These are phyloP conservation scores for Fusarium pseudoanthophilum DNA, from an alignment of 2,329 filamentous ascomycete genomes.

Conservation along the genomic window DNA sequence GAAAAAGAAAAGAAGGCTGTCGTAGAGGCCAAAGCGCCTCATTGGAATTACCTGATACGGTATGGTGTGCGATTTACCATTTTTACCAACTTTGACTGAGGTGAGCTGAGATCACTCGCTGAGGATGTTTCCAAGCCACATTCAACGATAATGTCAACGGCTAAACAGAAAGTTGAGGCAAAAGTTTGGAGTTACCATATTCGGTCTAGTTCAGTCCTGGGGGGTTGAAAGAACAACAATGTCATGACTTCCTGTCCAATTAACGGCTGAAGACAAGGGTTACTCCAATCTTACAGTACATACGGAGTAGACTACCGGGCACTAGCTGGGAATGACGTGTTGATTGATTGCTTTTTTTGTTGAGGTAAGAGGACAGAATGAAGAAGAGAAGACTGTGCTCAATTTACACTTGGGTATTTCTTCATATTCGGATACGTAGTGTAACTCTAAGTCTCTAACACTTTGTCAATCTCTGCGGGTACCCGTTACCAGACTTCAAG, in stretches of 20 bases:
- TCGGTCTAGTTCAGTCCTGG: neutral
- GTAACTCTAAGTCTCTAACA: neutral
- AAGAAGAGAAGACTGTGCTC: rapidly evolving
- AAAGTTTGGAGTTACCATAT: slow-evolving; percentile 1
- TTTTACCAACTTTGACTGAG: neutral
- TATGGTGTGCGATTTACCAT: neutral
- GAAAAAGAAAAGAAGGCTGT: neutral
- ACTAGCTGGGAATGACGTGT: neutral
- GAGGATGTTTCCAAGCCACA: neutral
- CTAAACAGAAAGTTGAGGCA: neutral
- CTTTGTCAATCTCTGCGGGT: neutral
- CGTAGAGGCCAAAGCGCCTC: neutral
- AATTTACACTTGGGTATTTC: neutral
- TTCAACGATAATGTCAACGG: neutral
- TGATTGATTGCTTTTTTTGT: neutral
- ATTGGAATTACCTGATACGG: neutral
- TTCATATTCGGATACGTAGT: neutral
- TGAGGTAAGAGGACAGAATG: rapidly evolving
- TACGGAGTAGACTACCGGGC: neutral
- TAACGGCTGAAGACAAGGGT: neutral
- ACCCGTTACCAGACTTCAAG: no score
- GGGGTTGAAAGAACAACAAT: slow-evolving; percentile 1
- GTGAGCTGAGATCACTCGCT: neutral
- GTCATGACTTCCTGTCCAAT: neutral
- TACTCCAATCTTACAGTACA: neutral